Conservation (phyloP, 331 rosid genomes). For the Stylosanthes scabra region DNA sequence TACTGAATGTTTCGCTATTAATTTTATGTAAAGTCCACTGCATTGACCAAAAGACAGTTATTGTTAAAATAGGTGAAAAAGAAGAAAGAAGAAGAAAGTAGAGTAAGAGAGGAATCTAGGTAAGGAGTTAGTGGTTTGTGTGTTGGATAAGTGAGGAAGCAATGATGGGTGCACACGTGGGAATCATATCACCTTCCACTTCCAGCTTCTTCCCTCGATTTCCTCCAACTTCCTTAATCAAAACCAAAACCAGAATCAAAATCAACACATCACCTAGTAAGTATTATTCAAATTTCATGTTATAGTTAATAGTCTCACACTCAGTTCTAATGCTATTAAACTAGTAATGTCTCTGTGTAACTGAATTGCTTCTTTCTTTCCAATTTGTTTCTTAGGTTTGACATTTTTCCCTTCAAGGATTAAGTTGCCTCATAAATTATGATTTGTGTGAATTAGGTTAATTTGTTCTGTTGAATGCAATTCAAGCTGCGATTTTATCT, state of each 20-base stretch:
- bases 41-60: too few relatives aligned
- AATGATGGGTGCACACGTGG: slow-evolving; percentile 57
- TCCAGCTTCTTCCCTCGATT: slow-evolving; percentile 52
- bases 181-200: slow-evolving; percentile 49
- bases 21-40: too few relatives aligned
- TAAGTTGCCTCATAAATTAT: neutral
- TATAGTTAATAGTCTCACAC: slow-evolving; percentile 21
- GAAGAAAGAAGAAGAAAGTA: neutral
- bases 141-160: neutral
- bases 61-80: too few relatives aligned
- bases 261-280: slow-evolving; percentile 58
- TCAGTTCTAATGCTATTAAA: neutral
- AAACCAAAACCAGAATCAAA: slow-evolving; percentile 32
- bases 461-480: neutral
- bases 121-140: neutral
- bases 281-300: slow-evolving; percentile 32
- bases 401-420: neutral
- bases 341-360: neutral
- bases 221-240: slow-evolving; percentile 53
- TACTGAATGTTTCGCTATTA: too few relatives aligned
- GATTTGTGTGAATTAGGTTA: slow-evolving; percentile 5
- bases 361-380: slow-evolving; percentile 9
- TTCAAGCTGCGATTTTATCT: slow-evolving; percentile 14
- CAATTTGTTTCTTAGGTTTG: slow-evolving; percentile 4
- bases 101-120: too few relatives aligned